Base-by-base conservation (phyloP, 495 filamentous ascomycete genomes). In the Daldinia bambusicola region DNA sequence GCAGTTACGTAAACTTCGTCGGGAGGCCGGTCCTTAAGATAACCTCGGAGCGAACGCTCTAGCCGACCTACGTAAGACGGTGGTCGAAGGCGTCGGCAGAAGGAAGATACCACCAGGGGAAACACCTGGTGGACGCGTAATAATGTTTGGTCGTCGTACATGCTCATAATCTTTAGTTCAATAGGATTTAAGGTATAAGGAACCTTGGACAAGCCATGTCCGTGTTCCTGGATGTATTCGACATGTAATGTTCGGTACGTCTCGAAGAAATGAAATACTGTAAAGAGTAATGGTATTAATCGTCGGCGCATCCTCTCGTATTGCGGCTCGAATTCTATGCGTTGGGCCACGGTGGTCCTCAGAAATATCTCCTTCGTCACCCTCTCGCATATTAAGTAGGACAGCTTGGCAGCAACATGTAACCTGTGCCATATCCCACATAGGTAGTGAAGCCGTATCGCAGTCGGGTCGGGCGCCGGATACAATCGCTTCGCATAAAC, bases 211-310 rank as follows among this genome's bases (percentile, higher is more conserved):
- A 85, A 66, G 0, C 83, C 83, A 34, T 80, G 72, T 0, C 82
- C 82, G 50, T 82, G 73, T 37, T 83, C 77, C 22, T 75, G 75
- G 30, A 88, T 80, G 65, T 85, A 86, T 57, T 84, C 71, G 18
- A 86, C 74, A 70, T 88, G 85, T n/a, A 85, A 78, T 45, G 81
- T 78, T 57, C 86, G 84, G 68, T 86, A 87, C 4, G 80, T 85
- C 69, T 88, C 86, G 70, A 88, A 88, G 71, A 88, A 88, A 72
- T 88, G 86, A 66, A 87, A 87, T 40, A 87, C 73, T 14, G 86
- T 86, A 55, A 88, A 87, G 13, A 88, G 75, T 22, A 85, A 63
- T 2, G 86, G 86, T 43, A 87, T 83, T 36, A 88, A 74, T 50
- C 86, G 83, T 34, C 84, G 82, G 38, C 85, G 82, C 85, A 88